These are phyloP conservation scores for Sporisorium reilianum DNA, from an alignment of 1,284 basidiomycete genomes.

Conservation along the genomic window DNA sequence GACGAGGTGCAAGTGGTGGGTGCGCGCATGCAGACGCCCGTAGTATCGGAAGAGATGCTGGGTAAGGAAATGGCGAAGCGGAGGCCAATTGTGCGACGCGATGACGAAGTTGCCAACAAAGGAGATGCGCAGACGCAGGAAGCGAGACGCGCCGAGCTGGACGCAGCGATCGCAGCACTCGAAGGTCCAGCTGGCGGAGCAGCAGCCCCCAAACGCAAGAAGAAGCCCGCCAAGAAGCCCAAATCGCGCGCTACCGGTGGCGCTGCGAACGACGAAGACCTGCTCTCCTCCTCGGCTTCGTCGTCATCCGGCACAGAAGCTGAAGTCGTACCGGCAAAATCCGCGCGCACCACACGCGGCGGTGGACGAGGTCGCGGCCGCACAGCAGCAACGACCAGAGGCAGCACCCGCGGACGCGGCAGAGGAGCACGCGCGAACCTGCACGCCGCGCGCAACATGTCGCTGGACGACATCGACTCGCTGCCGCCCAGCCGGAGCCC, in stretches of 20 bases:
- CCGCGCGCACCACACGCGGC: constrained; percentile 6
- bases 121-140: neutral
- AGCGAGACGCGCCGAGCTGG: constrained; percentile 33
- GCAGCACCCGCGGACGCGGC: neutral
- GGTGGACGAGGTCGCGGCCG: constrained; percentile 17
- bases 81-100: constrained; percentile 49
- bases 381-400: constrained; percentile 1
- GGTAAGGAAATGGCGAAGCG: constrained; percentile 59
- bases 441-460: constrained; percentile 47
- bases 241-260: neutral
- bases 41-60: constrained; percentile 51
- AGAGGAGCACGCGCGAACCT: constrained; percentile 21
- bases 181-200: constrained; percentile 20
- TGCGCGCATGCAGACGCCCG: constrained; percentile 29
- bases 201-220: constrained; percentile 19
- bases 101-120: constrained; percentile 5
- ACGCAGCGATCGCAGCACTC: constrained; percentile 48
- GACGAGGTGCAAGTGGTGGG: constrained; percentile 41
- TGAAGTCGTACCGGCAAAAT: constrained; percentile 5
- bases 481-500: constrained; percentile 36
- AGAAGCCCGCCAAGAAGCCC: constrained; percentile 3
- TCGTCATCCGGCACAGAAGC: constrained; percentile 14
- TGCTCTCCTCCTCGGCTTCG: constrained; percentile 15
- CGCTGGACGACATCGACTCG: constrained; percentile 36
- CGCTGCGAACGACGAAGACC: constrained; percentile 6